Percentiles rank a stretch among this genome's conserved stretches.
Conservation (phyloP, 176 grass and related monocot species). For the Avena insularis region DNA sequence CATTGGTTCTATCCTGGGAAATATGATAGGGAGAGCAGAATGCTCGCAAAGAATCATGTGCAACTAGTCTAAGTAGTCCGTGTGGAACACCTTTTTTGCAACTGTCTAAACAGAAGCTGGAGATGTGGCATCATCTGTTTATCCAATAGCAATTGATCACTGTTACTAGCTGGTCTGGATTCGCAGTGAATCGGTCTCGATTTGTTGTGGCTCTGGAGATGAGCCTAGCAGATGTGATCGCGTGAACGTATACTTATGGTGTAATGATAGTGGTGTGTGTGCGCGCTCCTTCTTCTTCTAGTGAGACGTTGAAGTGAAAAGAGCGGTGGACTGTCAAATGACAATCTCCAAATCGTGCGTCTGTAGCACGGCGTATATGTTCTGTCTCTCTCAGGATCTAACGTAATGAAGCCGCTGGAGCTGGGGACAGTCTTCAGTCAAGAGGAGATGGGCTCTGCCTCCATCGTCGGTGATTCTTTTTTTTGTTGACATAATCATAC, state of each 20-base stretch:
- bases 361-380: neutral
- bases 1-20: constrained; percentile 22
- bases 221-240: neutral
- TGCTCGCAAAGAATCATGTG: neutral
- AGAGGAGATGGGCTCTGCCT: neutral
- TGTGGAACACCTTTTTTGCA: neutral
- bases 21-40: constrained; percentile 37
- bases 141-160: constrained; percentile 13
- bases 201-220: neutral
- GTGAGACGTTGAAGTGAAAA: neutral
- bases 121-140: neutral
- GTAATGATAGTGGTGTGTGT: neutral
- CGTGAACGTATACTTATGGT: neutral
- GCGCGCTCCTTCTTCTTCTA: neutral
- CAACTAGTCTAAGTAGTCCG: constrained; percentile 15
- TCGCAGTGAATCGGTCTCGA: neutral
- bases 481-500: no score
- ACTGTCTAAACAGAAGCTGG: constrained; percentile 1
- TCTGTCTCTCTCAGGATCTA: neutral
- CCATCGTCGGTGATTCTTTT: neutral
- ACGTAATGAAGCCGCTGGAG: neutral
- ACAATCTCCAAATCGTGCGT: neutral
- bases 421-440: neutral
- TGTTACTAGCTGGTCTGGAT: neutral
- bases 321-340: neutral